Evolutionary conservation across 345 rosid genomes (phyloP), one percentile per base, ranked within the genome.

Genomic region (Eucalyptus pauciflora): DNA sequence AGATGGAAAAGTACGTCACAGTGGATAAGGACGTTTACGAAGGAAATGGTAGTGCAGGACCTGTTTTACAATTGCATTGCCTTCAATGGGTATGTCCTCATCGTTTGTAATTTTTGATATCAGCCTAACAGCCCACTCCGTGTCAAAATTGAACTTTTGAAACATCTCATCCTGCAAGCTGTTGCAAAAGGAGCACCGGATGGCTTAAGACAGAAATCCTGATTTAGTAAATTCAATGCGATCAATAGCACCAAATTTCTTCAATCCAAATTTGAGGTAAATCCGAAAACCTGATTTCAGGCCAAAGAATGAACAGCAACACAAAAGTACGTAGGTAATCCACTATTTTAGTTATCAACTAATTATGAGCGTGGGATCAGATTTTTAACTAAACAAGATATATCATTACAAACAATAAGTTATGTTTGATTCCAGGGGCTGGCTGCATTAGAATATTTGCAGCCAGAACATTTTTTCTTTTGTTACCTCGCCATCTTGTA

Each of bases 101-200:
- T 95, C 96, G 86, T 97, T 92, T 48, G 95, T 96, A 88, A 97
- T 95, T 94, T 90, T 95, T 85, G 99, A 94, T 91, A 97, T 96
- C 87, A 96, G 97, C 86, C 92, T 94, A 89, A 97, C 98, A 51
- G 98, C 99, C 99, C 99, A 97, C 89, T 95, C 96, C 49, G 96
- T 95, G 91, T 97, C 99, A 91, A 97, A 96, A 93, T 95, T 96
- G 49, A 97, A 97, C 94, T 96, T 97, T 90, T 94, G 97, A 93
- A 97, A 97, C 97, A 97, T 96, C 94, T 97, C 99, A 94, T 97
- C 99, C 94, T 97, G 97, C 95, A 97, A 93, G 94, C 99, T 97
- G 95, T 91, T 76, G 45, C 79, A 76, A 76, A 76, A 37, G 83
- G 5, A 76, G 83, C 83, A 76, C 83, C 5, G 0, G 27, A 76